phyloP scores from a whole-genome alignment of 1,139 yeast genomes.

The Geotrichum bryndzae region DNA sequence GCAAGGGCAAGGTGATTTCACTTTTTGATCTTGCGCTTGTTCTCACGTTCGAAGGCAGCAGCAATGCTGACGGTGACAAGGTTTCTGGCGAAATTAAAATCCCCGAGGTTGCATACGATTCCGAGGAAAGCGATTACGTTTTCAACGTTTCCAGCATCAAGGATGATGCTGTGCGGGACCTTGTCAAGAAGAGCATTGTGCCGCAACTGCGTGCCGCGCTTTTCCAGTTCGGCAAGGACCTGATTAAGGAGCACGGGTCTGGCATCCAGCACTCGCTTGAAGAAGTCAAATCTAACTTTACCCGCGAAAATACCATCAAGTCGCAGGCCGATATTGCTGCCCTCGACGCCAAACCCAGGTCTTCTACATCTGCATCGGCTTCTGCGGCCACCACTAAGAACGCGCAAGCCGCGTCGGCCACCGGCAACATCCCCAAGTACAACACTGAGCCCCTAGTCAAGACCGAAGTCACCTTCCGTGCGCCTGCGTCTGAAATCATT shows the following conservation, averaged over 20 bases:
- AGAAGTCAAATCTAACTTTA: constrained; percentile 60
- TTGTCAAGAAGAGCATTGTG: constrained; percentile 55
- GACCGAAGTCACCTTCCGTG: constrained; percentile 74
- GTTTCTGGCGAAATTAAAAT: constrained; percentile 63
- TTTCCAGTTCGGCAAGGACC: constrained; percentile 64
- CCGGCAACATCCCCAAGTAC: constrained; percentile 38
- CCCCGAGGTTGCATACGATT: constrained; percentile 95
- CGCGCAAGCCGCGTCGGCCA: constrained; percentile 37
- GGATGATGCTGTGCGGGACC: constrained; percentile 41
- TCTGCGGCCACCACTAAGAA: constrained; percentile 27
- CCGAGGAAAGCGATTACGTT: constrained; percentile 77
- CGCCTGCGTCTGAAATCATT: constrained; percentile 80
- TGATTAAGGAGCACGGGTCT: constrained; percentile 68
- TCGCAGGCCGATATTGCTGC: constrained; percentile 16
- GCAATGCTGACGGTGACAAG: constrained; percentile 35
- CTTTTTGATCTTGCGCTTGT: constrained; percentile 74
- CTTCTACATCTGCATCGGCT: constrained; percentile 17
- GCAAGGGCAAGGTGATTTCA: constrained; percentile 94
- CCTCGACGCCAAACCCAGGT: constrained; percentile 18
- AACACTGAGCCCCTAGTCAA: constrained; percentile 69
- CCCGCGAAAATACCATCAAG: constrained; percentile 33
- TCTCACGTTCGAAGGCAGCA: constrained; percentile 51
- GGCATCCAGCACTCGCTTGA: constrained; percentile 79
- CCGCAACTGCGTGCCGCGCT: constrained; percentile 63
- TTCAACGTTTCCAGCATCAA: constrained; percentile 62